A percentile compares a stretch with the other conserved stretches of the same genome.
These are phyloP conservation scores for Blastobotrys aristatus DNA, from an alignment of 1,139 yeast genomes.

Conservation along the genomic window DNA sequence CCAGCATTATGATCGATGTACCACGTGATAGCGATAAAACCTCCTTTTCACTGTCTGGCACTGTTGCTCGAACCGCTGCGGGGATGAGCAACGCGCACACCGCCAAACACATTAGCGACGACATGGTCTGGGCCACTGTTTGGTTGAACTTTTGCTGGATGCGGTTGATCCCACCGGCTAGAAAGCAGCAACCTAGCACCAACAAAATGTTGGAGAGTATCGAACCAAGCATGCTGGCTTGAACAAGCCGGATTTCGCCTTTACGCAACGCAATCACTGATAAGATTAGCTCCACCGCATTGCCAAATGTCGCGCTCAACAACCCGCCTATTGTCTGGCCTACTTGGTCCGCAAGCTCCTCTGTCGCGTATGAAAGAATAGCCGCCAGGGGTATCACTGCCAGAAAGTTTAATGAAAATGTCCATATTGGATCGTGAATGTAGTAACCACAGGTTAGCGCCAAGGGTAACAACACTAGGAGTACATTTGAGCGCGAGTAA, in stretches of 20 bases:
- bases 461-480: constrained; percentile 76
- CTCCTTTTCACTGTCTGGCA: constrained; percentile 33
- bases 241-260: constrained; percentile 84
- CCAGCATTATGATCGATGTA: constrained; percentile 69
- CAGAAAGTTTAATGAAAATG: constrained; percentile 72
- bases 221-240: constrained; percentile 94
- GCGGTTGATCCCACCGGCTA: constrained; percentile 86
- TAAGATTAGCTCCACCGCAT: constrained; percentile 88
- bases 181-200: constrained; percentile 91
- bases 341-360: constrained; percentile 86
- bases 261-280: constrained; percentile 78
- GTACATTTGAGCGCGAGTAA: constrained; percentile 63
- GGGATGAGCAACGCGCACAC: constrained; percentile 86
- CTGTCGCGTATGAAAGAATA: constrained; percentile 83
- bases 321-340: constrained; percentile 71
- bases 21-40: constrained; percentile 82
- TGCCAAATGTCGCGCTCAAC: constrained; percentile 93
- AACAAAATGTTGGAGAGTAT: constrained; percentile 79
- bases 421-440: constrained; percentile 50
- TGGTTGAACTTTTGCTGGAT: constrained; percentile 85
- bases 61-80: constrained; percentile 87
- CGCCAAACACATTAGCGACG: constrained; percentile 85
- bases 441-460: constrained; percentile 73
- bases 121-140: constrained; percentile 97
- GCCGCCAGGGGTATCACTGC: constrained; percentile 94